Conservation (phyloP, 352 stramenopile species). For the Pilasporangium apinafurcum region DNA sequence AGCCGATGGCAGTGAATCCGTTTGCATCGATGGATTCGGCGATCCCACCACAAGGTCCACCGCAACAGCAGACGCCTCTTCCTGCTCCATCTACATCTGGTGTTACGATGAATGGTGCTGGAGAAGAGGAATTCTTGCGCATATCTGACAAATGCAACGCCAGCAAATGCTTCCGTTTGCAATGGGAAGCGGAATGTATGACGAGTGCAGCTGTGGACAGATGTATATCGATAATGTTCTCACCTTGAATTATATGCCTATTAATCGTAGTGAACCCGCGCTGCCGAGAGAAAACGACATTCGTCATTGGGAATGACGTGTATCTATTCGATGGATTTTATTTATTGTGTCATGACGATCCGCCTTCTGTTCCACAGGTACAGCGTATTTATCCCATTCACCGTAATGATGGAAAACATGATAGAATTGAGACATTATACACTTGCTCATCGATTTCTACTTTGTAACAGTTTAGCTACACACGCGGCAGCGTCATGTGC, state of each 20-base stretch:
- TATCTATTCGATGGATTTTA: slow-evolving; percentile 87
- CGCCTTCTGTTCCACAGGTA: slow-evolving; percentile 53
- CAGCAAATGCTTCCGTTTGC: slow-evolving; percentile 58
- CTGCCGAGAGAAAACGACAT: slow-evolving; percentile 60
- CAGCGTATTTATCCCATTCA: no score
- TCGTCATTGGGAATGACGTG: slow-evolving; percentile 47
- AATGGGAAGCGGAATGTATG: slow-evolving; percentile 79
- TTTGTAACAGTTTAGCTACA: slow-evolving; percentile 75
- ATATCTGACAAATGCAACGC: slow-evolving; percentile 62
- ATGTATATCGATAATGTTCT: background rate
- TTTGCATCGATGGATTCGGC: background rate
- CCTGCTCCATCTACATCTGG: no score
- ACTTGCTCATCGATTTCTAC: background rate
- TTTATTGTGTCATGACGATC: slow-evolving; percentile 63
- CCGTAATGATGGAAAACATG: no score
- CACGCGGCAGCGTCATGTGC: slow-evolving; percentile 69
- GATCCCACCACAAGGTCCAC: background rate
- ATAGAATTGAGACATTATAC: no score
- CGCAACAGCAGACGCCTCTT: background rate
- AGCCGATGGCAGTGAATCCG: no score
- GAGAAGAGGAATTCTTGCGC: slow-evolving; percentile 40
- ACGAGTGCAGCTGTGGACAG: slow-evolving; percentile 3
- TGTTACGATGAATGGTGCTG: no score
- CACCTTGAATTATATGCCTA: background rate
- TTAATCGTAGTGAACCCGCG: slow-evolving; percentile 59